Evolutionary conservation across 2,329 filamentous ascomycete species (phyloP).

Genomic region (Alternaria sp.): DNA sequence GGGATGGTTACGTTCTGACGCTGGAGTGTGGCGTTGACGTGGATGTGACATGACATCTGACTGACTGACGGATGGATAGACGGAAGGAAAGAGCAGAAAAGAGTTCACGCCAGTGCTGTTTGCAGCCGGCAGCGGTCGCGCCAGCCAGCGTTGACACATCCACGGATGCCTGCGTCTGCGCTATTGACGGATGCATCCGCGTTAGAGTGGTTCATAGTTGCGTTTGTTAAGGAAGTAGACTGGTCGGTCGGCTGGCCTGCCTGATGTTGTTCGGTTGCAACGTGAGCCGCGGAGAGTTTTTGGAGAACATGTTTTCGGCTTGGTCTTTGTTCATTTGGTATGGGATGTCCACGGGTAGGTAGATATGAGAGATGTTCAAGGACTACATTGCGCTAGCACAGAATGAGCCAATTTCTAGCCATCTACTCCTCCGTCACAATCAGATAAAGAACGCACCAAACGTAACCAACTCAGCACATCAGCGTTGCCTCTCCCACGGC

Average conservation of each 20-base stretch:
- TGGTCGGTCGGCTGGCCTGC: background rate
- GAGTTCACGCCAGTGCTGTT: slow-evolving; percentile 1
- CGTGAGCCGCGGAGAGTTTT: background rate
- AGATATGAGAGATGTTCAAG: background rate
- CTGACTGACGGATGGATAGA: background rate
- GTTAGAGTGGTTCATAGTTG: background rate
- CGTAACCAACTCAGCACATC: background rate
- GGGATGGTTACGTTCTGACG: background rate
- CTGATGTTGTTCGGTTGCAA: background rate
- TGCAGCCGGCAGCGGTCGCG: background rate
- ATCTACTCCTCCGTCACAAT: background rate
- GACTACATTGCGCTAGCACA: background rate
- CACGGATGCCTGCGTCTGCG: background rate
- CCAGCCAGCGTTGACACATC: background rate
- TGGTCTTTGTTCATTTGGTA: too few relatives aligned
- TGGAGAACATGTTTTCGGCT: background rate
- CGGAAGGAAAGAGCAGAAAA: background rate
- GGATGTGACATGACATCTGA: background rate
- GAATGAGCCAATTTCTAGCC: background rate
- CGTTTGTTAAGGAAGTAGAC: background rate
- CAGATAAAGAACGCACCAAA: background rate
- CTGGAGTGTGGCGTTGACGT: background rate
- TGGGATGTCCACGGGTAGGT: too few relatives aligned
- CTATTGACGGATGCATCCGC: background rate
- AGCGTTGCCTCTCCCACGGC: background rate